Percentiles rank a stretch among this genome's conserved stretches.
Evolutionary conservation across 1,139 yeast species (phyloP).

Genomic region (Casaregolazyma lundiana): DNA sequence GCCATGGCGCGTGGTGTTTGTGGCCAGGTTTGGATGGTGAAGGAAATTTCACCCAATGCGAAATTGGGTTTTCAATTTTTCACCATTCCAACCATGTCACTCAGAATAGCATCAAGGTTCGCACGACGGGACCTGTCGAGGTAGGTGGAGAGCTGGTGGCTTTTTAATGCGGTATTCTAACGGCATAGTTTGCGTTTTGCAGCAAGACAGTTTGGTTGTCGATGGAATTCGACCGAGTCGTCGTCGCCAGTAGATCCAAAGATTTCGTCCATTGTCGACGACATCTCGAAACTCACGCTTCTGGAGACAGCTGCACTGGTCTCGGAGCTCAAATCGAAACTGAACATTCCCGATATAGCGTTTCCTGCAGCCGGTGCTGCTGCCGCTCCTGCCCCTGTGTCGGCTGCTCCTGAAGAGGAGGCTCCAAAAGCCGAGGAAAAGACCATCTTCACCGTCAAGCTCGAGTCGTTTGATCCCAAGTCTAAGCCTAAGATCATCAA

Average conservation of each 20-base stretch:
- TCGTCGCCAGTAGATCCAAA: conserved; percentile 73
- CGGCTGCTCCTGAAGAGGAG: conserved; percentile 69
- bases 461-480: conserved; percentile 91
- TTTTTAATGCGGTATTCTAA: background rate
- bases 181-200: background rate
- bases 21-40: background rate
- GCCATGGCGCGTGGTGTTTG: conserved; percentile 48
- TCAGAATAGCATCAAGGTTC: conserved; percentile 10
- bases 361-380: conserved; percentile 68
- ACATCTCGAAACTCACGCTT: conserved; percentile 81
- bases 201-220: conserved; percentile 5
- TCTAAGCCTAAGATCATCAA: conserved; percentile 96
- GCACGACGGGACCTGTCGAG: conserved; percentile 8
- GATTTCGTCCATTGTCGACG: conserved; percentile 80
- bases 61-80: conserved; percentile 6
- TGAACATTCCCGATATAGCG: conserved; percentile 90
- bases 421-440: conserved; percentile 85
- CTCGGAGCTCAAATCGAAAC: conserved; percentile 73
- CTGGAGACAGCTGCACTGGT: conserved; percentile 86
- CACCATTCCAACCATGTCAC: conserved; percentile 9
- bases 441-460: conserved; percentile 86
- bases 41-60: conserved; percentile 1
- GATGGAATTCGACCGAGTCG: conserved; percentile 52
- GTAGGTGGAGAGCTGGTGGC: background rate
- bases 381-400: conserved; percentile 63